Percentiles rank a stretch among this genome's conserved stretches.
Conservation (phyloP, 2,329 filamentous ascomycete genomes). For the Knufia fluminis region DNA sequence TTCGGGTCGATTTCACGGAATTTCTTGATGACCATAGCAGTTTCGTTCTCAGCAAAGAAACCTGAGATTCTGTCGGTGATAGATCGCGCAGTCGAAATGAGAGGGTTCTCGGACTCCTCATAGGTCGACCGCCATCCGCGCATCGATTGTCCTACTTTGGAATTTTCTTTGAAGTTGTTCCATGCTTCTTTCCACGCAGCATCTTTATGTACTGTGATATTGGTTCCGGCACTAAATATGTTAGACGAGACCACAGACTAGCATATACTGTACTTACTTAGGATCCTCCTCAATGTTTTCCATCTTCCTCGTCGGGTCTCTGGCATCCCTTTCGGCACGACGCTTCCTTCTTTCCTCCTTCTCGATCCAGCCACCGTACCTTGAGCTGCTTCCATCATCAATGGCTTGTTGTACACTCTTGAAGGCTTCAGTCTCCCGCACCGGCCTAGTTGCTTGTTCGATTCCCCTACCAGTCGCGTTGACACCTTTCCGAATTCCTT, state of each 20-base stretch:
- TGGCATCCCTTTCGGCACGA: slow-evolving; percentile 61
- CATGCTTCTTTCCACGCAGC: slow-evolving; percentile 97
- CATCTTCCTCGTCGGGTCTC: slow-evolving; percentile 40
- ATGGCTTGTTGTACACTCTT: slow-evolving; percentile 91
- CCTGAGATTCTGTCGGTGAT: slow-evolving; percentile 88
- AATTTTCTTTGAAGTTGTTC: slow-evolving; percentile 87
- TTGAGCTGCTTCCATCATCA: slow-evolving; percentile 89
- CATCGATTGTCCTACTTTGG: slow-evolving; percentile 75
- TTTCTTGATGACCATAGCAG: slow-evolving; percentile 93
- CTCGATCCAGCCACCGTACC: slow-evolving; percentile 94
- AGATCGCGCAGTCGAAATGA: slow-evolving; percentile 84
- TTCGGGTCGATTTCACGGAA: slow-evolving; percentile 91
- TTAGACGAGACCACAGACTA: slow-evolving; percentile 25
- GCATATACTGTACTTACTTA: slow-evolving; percentile 52
- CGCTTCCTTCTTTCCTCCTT: slow-evolving; percentile 83
- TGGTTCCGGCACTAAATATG: slow-evolving; percentile 69
- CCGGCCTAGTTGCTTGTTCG: slow-evolving; percentile 89
- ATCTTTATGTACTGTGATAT: slow-evolving; percentile 92
- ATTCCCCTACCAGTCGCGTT: slow-evolving; percentile 76
- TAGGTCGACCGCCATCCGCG: slow-evolving; percentile 81
- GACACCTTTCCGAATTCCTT: slow-evolving; percentile 78
- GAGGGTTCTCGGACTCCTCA: slow-evolving; percentile 92
- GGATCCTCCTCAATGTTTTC: slow-evolving; percentile 74
- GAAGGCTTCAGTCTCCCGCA: slow-evolving; percentile 88
- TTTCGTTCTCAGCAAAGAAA: slow-evolving; percentile 98